phyloP scores from a whole-genome alignment of 2,329 filamentous ascomycete species.

The Septoria linicola region DNA sequence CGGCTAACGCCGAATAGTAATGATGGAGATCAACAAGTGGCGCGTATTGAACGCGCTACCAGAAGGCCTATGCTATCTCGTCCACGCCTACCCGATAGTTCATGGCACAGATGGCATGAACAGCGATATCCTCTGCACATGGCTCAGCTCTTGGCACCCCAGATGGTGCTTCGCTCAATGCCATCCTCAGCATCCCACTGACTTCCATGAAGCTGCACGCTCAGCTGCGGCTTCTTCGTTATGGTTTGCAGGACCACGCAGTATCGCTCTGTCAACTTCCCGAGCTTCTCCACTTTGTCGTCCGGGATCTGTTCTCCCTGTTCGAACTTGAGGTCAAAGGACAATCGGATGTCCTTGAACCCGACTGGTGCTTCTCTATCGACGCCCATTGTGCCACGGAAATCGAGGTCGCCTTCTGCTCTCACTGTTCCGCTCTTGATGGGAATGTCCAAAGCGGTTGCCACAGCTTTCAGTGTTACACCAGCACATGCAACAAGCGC shows the following conservation, averaged over 20 bases:
- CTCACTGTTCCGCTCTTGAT: slow-evolving; percentile 45
- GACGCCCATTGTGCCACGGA: slow-evolving; percentile 51
- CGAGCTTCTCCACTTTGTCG: slow-evolving; percentile 47
- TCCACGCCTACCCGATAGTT: neutral
- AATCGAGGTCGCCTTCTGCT: slow-evolving; percentile 52
- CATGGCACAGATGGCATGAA: neutral
- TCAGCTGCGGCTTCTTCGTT: slow-evolving; percentile 40
- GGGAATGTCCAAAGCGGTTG: slow-evolving; percentile 48
- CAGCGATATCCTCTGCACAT: too few relatives aligned
- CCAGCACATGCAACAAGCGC: slow-evolving; percentile 52
- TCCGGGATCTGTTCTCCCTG: slow-evolving; percentile 41
- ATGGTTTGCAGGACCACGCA: slow-evolving; percentile 49
- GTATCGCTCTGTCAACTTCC: slow-evolving; percentile 52
- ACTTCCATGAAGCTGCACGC: slow-evolving; percentile 35
- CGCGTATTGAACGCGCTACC: neutral
- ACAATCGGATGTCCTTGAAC: slow-evolving; percentile 48
- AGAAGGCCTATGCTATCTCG: neutral
- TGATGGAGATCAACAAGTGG: neutral
- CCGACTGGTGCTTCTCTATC: slow-evolving; percentile 49
- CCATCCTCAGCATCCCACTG: slow-evolving; percentile 32
- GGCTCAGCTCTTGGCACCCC: slow-evolving; percentile 22
- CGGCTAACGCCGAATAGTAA: too few relatives aligned
- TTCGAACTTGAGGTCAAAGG: slow-evolving; percentile 45
- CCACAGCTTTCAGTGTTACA: slow-evolving; percentile 53
- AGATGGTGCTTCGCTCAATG: slow-evolving; percentile 31